Evolutionary conservation across 1,284 basidiomycete species (phyloP).

Genomic region (Earliella scabrosa): DNA sequence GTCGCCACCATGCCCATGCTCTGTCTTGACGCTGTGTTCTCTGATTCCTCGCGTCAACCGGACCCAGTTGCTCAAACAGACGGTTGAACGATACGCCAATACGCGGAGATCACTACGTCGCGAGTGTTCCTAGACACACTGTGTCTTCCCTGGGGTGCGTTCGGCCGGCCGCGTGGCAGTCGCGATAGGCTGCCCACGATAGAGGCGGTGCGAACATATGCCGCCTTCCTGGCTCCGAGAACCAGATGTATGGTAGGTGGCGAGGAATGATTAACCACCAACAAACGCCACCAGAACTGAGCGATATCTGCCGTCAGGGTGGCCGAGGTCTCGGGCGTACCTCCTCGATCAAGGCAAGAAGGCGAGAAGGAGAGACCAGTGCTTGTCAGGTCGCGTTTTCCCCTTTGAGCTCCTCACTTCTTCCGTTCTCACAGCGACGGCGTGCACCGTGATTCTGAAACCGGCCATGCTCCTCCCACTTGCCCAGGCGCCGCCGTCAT

Average conservation of each 20-base stretch:
- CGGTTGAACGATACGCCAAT: too few species aligned
- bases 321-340: conserved; percentile 16
- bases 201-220: not conserved
- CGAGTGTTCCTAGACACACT: too few species aligned
- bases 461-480: conserved; percentile 3
- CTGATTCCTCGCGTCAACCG: too few species aligned
- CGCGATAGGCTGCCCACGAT: not conserved
- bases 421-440: conserved; percentile 22
- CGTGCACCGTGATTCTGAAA: conserved; percentile 24
- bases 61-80: too few species aligned
- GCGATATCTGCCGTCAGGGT: conserved; percentile 14
- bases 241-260: not conserved
- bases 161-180: too few species aligned
- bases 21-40: too few species aligned
- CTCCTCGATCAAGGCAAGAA: conserved; percentile 11
- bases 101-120: too few species aligned
- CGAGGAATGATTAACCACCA: conserved; percentile 4
- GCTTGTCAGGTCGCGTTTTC: conserved; percentile 4
- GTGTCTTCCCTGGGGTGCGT: too few species aligned
- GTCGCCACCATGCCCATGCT: too few species aligned
- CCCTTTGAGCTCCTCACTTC: conserved; percentile 1
- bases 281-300: conserved; percentile 14
- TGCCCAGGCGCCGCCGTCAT: conserved; percentile 10
- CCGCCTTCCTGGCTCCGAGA: not conserved
- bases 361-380: conserved; percentile 3